These are phyloP conservation scores for Dendrobium chrysotoxum DNA, from an alignment of 106 monocot species.

Conservation along the genomic window DNA sequence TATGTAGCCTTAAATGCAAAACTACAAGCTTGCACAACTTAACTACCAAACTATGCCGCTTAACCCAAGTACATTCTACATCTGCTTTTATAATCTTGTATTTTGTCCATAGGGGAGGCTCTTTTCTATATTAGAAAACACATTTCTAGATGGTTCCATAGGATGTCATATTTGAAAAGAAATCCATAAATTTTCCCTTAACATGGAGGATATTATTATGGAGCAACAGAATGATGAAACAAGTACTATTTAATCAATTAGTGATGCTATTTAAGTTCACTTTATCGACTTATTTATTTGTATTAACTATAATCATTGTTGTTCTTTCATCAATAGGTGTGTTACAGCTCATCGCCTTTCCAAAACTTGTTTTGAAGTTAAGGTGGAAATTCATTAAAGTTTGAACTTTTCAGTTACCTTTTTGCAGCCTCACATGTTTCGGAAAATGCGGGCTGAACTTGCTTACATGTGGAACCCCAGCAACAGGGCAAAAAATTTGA, in stretches of 20 bases:
- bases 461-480: conserved; percentile 74
- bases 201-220: background rate
- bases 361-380: background rate
- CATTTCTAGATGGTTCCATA: background rate
- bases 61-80: too few species aligned
- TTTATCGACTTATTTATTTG: background rate
- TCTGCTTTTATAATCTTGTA: too few species aligned
- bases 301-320: background rate
- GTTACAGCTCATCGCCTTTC: background rate
- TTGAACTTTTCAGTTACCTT: background rate
- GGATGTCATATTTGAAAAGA: background rate
- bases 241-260: background rate
- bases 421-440: conserved; percentile 68
- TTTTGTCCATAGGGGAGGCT: background rate
- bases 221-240: background rate
- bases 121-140: background rate
- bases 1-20: too few species aligned
- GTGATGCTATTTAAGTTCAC: background rate
- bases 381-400: background rate
- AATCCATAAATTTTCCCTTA: background rate
- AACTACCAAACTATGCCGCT: too few species aligned
- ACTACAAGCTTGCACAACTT: too few species aligned
- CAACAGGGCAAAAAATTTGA: conserved; percentile 37
- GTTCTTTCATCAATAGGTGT: background rate
- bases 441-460: conserved; percentile 67